Base-by-base conservation (phyloP, 1,284 basidiomycete genomes). In the Sanghuangporus baumii region DNA sequence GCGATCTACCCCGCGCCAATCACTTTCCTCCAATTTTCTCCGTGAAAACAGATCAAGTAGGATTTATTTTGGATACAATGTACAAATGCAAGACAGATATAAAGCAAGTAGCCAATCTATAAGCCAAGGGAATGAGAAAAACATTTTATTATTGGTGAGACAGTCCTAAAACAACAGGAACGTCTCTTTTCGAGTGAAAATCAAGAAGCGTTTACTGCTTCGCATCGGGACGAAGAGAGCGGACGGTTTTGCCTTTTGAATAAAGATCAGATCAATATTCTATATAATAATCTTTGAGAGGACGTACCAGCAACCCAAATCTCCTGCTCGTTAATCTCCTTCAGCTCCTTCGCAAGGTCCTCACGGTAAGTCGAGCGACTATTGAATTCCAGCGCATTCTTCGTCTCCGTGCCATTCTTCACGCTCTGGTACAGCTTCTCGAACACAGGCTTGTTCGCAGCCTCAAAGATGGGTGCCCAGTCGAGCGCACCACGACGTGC, bases 401-500 rank as follows among this genome's bases (percentile, higher is more conserved):
- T 89, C 56, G 97, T 99, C 85, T 99, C 97, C 37, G 92, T 92
- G 65, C 97, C 97, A 74, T 98, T 88, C 74, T 81, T 85, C 70
- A 99, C 97, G 74, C 91, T 93, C 81, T 94, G 83, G 81, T 99
- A 99, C 50, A 99, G 88, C 72, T 85, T 75, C 80, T 98, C 94
- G 75, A 99, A 98, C 70, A 99, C 83, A 67, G 96, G 96, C 63
- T 88, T 74, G 82, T 96, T 96, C 67, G 94, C 87, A 79, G 92
- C 88, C 78, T 98, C 93, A 77, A 98, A 98, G 75, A 94, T 81
- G 69, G 96, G 96, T n/a, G 96, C 96, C 97, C 97, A 99, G 84
- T 99, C 97, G 63, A 97, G 90, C 54, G 96, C 96, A 73, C 96
- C 97, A 68, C 96, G 95, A 71, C 96, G 95, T 63, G 97, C 97